Base-by-base conservation (phyloP, 2,329 filamentous ascomycete genomes). In the Apiospora kogelbergensis region DNA sequence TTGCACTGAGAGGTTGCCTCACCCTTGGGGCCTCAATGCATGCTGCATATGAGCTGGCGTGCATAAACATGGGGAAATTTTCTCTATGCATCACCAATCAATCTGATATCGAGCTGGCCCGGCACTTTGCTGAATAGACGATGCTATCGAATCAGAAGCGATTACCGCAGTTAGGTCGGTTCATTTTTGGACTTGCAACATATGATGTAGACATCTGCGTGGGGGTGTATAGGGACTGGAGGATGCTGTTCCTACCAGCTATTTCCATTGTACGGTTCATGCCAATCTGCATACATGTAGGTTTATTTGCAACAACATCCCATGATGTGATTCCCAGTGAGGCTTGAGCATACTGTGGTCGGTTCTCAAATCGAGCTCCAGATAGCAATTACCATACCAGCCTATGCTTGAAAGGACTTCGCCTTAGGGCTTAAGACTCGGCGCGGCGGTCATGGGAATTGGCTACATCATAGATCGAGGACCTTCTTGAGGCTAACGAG, bases 1-100 rank as follows among this genome's bases (percentile, higher is more conserved):
- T 37, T 60, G 53, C 53, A 60, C 26, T 60, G 53, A 60, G 30
- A 60, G 53, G 53, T 37, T 60, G 53, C 53, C 53, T 60, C 53
- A 60, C 53, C 53, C 37, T 37, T 60, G 53, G 53, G 53, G 53
- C 53, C 53, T 37, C 53, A 60, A 60, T 30, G 53, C 53, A 60
- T 60, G 17, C 53, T 33, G 53, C 53, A 37, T 33, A 57, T 60
- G 53, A 60, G 53, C 53, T 60, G 53, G 53, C 53, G n/a, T 60
- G 53, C 53, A 60, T 60, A 37, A 37, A 60, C 53, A 37, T 11
- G 20, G 30, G 30, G 53, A 60, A 37, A 60, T 60, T 60, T n/a
- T 26, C 15, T 37, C 30, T n/a, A 33, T 60, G 30, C 30, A 33
- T 30, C 7, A 11, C 53, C 53, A 60, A 60, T 60, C 53, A 60